These are phyloP conservation scores for Hypomontagnella monticulosa DNA, from an alignment of 495 filamentous ascomycete genomes.

Conservation along the genomic window DNA sequence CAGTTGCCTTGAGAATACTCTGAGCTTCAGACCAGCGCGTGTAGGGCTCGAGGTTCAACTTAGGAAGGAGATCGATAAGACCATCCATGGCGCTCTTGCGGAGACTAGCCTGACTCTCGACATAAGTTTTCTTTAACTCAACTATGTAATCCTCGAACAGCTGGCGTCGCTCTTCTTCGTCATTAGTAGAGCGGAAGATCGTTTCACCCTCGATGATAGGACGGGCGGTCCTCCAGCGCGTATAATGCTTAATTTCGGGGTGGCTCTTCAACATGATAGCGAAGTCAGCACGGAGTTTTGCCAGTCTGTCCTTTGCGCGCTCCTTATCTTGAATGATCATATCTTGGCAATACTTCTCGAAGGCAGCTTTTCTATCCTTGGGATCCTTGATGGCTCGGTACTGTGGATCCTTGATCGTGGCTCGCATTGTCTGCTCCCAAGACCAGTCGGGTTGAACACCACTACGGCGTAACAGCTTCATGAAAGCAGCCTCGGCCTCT, in stretches of 20 bases:
- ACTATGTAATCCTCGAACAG: slow-evolving; percentile 94
- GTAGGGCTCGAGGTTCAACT: slow-evolving; percentile 87
- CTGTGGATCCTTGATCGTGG: slow-evolving; percentile 91
- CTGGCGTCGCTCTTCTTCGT: slow-evolving; percentile 88
- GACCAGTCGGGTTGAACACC: slow-evolving; percentile 90
- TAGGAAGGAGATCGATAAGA: slow-evolving; percentile 81
- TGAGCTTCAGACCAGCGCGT: slow-evolving; percentile 95
- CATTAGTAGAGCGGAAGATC: slow-evolving; percentile 88
- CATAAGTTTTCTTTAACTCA: slow-evolving; percentile 80
- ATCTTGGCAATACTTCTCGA: slow-evolving; percentile 94
- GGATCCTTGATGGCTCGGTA: slow-evolving; percentile 95
- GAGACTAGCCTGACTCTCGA: slow-evolving; percentile 74
- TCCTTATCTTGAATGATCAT: slow-evolving; percentile 93
- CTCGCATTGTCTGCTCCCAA: slow-evolving; percentile 90
- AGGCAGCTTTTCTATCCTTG: slow-evolving; percentile 87
- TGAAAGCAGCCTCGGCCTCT: slow-evolving; percentile 93
- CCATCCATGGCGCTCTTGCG: slow-evolving; percentile 89
- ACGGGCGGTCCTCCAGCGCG: slow-evolving; percentile 94
- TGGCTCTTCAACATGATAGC: slow-evolving; percentile 95
- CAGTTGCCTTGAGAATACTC: slow-evolving; percentile 78
- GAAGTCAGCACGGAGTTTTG: slow-evolving; percentile 94
- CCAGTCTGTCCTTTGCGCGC: slow-evolving; percentile 90
- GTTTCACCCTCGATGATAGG: slow-evolving; percentile 96
- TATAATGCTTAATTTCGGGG: slow-evolving; percentile 97
- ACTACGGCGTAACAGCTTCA: slow-evolving; percentile 85